These are phyloP conservation scores for Sarocladium brachiariae DNA, from an alignment of 2,329 filamentous ascomycete genomes.

Conservation along the genomic window DNA sequence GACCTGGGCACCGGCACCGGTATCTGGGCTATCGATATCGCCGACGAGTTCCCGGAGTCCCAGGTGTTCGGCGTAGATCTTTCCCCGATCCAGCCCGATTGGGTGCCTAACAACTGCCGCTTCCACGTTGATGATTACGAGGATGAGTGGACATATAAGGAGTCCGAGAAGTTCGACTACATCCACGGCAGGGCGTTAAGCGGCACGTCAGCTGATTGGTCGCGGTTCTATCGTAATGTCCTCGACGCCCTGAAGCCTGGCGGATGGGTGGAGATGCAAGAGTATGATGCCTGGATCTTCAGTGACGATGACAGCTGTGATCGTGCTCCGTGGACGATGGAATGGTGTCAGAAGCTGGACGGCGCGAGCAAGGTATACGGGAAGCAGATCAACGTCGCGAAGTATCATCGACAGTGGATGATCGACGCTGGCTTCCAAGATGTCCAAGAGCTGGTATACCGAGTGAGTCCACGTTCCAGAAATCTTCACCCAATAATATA, in stretches of 20 bases:
- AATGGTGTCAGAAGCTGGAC: constrained; percentile 31
- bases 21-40: constrained; percentile 27
- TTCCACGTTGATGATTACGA: constrained; percentile 26
- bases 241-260: constrained; percentile 37
- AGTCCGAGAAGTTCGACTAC: constrained; percentile 27
- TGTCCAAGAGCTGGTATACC: constrained; percentile 23
- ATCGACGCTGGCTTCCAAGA: constrained; percentile 30
- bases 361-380: constrained; percentile 28
- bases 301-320: constrained; percentile 31
- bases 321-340: constrained; percentile 30
- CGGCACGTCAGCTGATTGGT: constrained; percentile 25
- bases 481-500: too few relatives aligned
- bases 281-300: constrained; percentile 34
- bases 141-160: constrained; percentile 31
- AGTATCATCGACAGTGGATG: constrained; percentile 30
- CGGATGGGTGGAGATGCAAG: constrained; percentile 49
- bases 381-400: constrained; percentile 31
- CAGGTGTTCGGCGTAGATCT: constrained; percentile 10
- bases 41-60: constrained; percentile 11
- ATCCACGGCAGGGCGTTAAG: constrained; percentile 24
- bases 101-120: constrained; percentile 10
- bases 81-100: constrained; percentile 12
- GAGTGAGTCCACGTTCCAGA: constrained; percentile 21
- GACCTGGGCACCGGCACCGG: too few relatives aligned
- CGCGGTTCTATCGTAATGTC: constrained; percentile 23